Evolutionary conservation across 2,329 filamentous ascomycete genomes (phyloP), one percentile per base, ranked within the genome.

Genomic region (Clarireedia sp.): DNA sequence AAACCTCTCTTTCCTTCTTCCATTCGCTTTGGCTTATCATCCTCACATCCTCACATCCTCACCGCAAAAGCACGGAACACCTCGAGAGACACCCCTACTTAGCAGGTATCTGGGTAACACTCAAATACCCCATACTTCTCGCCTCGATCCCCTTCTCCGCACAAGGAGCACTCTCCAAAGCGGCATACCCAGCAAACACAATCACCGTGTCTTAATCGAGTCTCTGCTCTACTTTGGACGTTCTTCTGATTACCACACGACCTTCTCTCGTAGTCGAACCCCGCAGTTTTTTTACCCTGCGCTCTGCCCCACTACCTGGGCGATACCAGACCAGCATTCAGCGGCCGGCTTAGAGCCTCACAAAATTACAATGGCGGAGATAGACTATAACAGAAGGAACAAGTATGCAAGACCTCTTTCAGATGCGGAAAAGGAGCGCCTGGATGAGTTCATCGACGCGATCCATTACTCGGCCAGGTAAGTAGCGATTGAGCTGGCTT

Each of bases 391-490:
- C 65, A 85, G 92, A 71, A 88, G 92, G 70, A 97, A 97, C 76
- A 87, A 88, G 75, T 82, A 83, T 70, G 89, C 94, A 43, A 84
- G 92, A 59, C 81, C 86, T 60, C 75, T 99, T 56, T 83, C 85
- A 33, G 90, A 96, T 60, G 74, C 79, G 17, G 94, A 99, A 78
- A 84, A 87, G 62, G 83, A 86, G 63, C 83, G 86, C 58, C 78
- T 99, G 57, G 90, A 96, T 59, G 91, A 97, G 71, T 97, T 89
- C 69, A 83, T 94, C 63, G 90, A 97, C 67, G 82, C 83, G 33
- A 99, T 99, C 66, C 91, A 97, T 73, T 99, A 99, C 75, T 97
- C 92, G 51, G 82, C 88, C 61, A 83, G 90, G 90, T 95, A 77
- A 67, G 79, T 68, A 54, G 48, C 55, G 33, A 19, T 49, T 21